phyloP scores from a whole-genome alignment of 768 basidiomycete genomes.

The Trametes cingulata region DNA sequence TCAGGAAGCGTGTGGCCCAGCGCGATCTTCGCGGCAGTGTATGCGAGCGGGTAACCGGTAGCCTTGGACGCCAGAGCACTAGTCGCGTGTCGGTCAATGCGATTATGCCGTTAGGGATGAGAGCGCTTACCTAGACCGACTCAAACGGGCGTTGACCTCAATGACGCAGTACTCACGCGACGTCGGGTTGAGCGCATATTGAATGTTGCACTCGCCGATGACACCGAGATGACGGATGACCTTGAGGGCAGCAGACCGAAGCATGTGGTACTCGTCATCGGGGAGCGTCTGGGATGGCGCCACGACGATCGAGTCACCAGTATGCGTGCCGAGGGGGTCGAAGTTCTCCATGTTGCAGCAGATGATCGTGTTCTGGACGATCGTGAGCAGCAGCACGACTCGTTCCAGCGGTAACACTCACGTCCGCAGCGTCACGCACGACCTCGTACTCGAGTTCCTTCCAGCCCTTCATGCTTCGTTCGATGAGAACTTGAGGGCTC shows the following conservation, averaged over 20 bases:
- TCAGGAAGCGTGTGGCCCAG: slow-evolving; percentile 97
- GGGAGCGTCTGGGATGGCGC: slow-evolving; percentile 97
- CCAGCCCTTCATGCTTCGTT: slow-evolving; percentile 99
- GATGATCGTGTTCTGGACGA: slow-evolving; percentile 89
- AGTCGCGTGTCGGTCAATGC: slow-evolving; percentile 14
- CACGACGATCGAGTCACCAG: slow-evolving; percentile 98
- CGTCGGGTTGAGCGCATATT: slow-evolving; percentile 94
- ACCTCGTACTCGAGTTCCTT: slow-evolving; percentile 99
- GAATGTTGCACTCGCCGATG: slow-evolving; percentile 95
- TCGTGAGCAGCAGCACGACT: not conserved
- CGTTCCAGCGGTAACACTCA: slow-evolving; percentile 41
- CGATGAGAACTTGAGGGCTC: slow-evolving; percentile 94
- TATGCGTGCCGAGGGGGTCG: slow-evolving; percentile 97
- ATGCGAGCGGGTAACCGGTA: slow-evolving; percentile 97
- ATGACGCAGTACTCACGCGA: slow-evolving; percentile 97
- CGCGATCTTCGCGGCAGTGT: slow-evolving; percentile 98
- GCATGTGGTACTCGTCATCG: slow-evolving; percentile 99
- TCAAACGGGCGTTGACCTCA: slow-evolving; percentile 94
- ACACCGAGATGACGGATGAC: slow-evolving; percentile 83
- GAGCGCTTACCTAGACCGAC: slow-evolving; percentile 69
- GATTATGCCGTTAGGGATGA: not conserved
- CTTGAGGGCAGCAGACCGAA: slow-evolving; percentile 96
- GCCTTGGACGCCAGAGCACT: slow-evolving; percentile 98
- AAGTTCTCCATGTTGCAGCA: slow-evolving; percentile 99
- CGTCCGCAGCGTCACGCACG: slow-evolving; percentile 96